These are phyloP conservation scores for Tympanopsis confertula DNA, from an alignment of 2,329 filamentous ascomycete genomes.

Conservation along the genomic window DNA sequence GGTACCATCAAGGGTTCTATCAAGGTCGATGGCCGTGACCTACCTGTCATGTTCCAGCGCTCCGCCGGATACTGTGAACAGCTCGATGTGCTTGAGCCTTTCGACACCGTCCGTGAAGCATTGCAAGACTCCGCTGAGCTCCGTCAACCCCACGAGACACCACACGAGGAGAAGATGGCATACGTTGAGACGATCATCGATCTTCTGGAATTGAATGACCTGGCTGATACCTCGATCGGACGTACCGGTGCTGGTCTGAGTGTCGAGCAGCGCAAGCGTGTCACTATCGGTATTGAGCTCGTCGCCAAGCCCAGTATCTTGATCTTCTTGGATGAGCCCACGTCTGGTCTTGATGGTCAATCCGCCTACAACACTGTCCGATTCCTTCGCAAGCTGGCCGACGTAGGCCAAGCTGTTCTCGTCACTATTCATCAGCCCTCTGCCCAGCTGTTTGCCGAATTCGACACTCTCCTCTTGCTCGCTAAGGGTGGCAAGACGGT, in stretches of 20 bases:
- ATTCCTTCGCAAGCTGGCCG: constrained; percentile 54
- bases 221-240: constrained; percentile 35
- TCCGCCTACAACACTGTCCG: constrained; percentile 55
- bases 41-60: constrained; percentile 65
- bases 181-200: constrained; percentile 75
- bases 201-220: constrained; percentile 34
- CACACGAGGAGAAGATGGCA: constrained; percentile 56
- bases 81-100: constrained; percentile 66
- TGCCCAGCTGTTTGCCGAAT: constrained; percentile 52
- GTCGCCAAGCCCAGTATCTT: constrained; percentile 48
- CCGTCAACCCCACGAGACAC: constrained; percentile 54
- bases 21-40: constrained; percentile 61
- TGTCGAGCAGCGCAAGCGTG: constrained; percentile 38
- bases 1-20: constrained; percentile 66
- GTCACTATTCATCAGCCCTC: constrained; percentile 64
- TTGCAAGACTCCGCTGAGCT: constrained; percentile 64
- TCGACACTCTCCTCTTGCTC: constrained; percentile 53
- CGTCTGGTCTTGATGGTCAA: constrained; percentile 55
- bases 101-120: constrained; percentile 65
- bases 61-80: constrained; percentile 75
- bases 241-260: constrained; percentile 29
- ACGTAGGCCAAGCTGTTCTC: constrained; percentile 54
- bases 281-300: constrained; percentile 50
- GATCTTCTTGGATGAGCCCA: constrained; percentile 52
- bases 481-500: constrained; percentile 54